Evolutionary conservation across 2,329 filamentous ascomycete species (phyloP).

Genomic region (Trematosphaeria pertusa): DNA sequence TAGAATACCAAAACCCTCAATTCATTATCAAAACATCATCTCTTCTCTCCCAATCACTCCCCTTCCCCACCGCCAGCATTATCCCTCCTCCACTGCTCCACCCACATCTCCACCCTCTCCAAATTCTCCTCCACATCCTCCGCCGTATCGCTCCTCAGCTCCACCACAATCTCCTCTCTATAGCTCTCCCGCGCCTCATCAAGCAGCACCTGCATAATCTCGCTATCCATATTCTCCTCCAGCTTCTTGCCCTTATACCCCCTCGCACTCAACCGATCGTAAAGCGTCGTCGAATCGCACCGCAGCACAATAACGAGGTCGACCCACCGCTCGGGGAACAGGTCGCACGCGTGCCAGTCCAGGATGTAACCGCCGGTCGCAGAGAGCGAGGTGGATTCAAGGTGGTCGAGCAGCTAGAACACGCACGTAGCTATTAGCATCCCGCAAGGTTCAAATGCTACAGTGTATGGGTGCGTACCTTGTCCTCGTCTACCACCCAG

Average conservation of each 20-base stretch:
- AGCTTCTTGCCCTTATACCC: conserved; percentile 87
- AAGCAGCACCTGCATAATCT: conserved; percentile 95
- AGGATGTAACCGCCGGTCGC: conserved; percentile 82
- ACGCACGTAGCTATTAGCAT: background rate
- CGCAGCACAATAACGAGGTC: conserved; percentile 93
- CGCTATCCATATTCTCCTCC: conserved; percentile 94
- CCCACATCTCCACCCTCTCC: conserved; percentile 81
- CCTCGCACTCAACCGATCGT: conserved; percentile 79
- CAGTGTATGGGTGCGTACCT: conserved; percentile 70
- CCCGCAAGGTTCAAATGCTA: no score
- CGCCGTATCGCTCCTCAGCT: conserved; percentile 81
- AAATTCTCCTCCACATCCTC: conserved; percentile 91
- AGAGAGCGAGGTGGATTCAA: conserved; percentile 75
- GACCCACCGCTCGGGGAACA: conserved; percentile 93
- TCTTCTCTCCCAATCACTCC: background rate
- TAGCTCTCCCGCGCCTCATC: conserved; percentile 90
- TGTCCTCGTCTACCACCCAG: conserved; percentile 96
- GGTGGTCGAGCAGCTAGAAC: conserved; percentile 77
- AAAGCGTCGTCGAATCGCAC: conserved; percentile 79
- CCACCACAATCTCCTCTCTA: conserved; percentile 85
- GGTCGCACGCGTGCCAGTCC: conserved; percentile 97
- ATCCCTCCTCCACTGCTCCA: conserved; percentile 80
- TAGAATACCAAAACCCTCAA: background rate
- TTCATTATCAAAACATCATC: background rate
- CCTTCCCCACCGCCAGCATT: conserved; percentile 44